Base-by-base conservation (phyloP, 768 basidiomycete species). In the Mycena polygramma region DNA sequence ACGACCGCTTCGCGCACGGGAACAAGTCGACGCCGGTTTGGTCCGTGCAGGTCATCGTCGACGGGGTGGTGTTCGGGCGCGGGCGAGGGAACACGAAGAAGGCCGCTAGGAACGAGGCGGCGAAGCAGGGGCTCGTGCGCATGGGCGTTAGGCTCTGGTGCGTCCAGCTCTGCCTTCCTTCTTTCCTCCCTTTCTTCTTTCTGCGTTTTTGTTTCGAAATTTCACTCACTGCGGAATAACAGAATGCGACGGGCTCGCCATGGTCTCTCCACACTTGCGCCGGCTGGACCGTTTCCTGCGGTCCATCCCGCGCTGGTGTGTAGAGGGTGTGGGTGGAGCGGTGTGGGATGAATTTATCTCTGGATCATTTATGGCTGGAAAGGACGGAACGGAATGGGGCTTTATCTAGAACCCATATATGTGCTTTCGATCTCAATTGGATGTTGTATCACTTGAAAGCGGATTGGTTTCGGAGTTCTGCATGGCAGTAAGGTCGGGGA, bases 1-100 rank as follows among this genome's bases (percentile, higher is more conserved):
- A 36, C 30, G 39, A 62, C 53, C 43, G 61, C 17, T 66, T 59
- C 5, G 76, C 76, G 22, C 74, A 75, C 11, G 74, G 80, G n/a
- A 77, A 83, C 39, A 87, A 84, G 75, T 87, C 90, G n/a, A 94
- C 93, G 26, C 92, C 94, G 3, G 87, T 93, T 70, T 95, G 94
- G 94, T 83, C 80, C 58, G 93, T 89, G 55, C 87, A 82, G 69
- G 91, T 90, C 46, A 78, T 90, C 53, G 88, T 94, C 57, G 86
- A 90, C 53, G 89, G 89, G 4, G 82, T 87, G 63, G 81, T 85
- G 55, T 85, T 86, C 80, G 93, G 92, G 7, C 77, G 77, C 15
- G 94, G 94, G 1, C 84, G 81, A 63, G 94, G 92, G 13, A 88
- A 86, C 72, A 94, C 92, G 49, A 95, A 95, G 86, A 93, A 91